Evolutionary conservation across 208 protist genomes (phyloP), one percentile per base, ranked within the genome.

Genomic region (Acanthamoeba divionensis): DNA sequence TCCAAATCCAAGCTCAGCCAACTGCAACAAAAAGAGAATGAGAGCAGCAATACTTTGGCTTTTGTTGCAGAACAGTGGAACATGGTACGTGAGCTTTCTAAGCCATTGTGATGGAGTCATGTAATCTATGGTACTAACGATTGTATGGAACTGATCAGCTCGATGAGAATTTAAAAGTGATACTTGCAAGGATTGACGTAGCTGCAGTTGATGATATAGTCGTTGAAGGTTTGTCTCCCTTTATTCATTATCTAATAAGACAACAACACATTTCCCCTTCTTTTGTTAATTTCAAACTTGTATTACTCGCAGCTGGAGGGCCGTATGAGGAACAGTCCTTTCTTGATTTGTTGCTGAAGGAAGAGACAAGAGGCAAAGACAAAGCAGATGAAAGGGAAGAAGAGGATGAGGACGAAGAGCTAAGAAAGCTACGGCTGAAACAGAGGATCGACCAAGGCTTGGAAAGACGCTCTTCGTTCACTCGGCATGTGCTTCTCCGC

Each of bases 391-490:
- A 85, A 65, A 41, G 48, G n/a, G 75, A 65, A 38, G 24, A 83
- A 41, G 75, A 85, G n/a, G 21, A 45, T 0, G 47, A 24, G 18
- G 75, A 85, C 6, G 48, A 63, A 21, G 50, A 85, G 10, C 29
- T 52, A 29, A 15, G 47, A 21, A 38, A 65, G 9, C 75, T 85
- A 33, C 26, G 29, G 54, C 36, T 85, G 8, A 57, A 65, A 55
- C 50, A 85, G 50, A 29, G 54, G 3, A 26, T 65, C 15, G 75
- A 85, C 2, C 45, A 29, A n/a, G 75, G 52, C 9, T 41, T 85
- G 36, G 75, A 85, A 33, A 31, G 54, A 85, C 15, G 75, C 18
- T 66, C 54, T 41, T 31, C 75, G 6, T 85, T 85, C 50, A 85
- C 75, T 29, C 36, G 31, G n/a, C 50, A 65, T 38, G 13, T 85